Evolutionary conservation across 2,329 filamentous ascomycete species (phyloP), one percentile per base, ranked within the genome.

Genomic region (Penicillium crustosum): DNA sequence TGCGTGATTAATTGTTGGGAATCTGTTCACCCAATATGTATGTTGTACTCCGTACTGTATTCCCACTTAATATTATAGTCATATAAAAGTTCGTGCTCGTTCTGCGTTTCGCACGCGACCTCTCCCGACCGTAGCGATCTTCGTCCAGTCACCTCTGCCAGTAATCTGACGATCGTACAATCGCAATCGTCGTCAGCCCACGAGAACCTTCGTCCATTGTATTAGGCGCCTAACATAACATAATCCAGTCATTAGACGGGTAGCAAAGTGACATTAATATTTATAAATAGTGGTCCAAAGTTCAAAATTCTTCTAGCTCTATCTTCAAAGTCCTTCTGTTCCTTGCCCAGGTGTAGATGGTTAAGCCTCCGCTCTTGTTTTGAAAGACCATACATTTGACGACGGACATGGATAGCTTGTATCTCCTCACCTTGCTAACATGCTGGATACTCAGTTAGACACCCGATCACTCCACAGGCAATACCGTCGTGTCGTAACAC

Each of bases 101-200:
- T 39, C 36, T n/a, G n/a, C 9, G n/a, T 39, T 39, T 12, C n/a
- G 39, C 21, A 21, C 12, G 12, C 19, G 39, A 42, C 6, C 21
- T 23, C 21, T 43, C 41, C 8, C 41, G 41, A 25, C 41, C 15
- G 23, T 27, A 4, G 15, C 58, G 29, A 47, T 17, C 13, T 45
- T 21, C 10, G 9, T 27, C 50, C 6, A 39, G 35, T 21, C 41
- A 42, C 31, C 43, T 56, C 2, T 62, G 31, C 53, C 53, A 8
- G 55, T 49, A 43, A 59, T 43, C 12, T 50, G 25, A 13, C 47
- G 47, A 23, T 56, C 19, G 21, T 57, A 43, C 23, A 23, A 23
- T 23, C 23, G 23, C 23, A 23, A 23, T 23, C 23, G 23, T 23
- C 23, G 23, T 23, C 23, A 4, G 23, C 23, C 2, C 23, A 23